Evolutionary conservation across 768 basidiomycete genomes (phyloP).

Genomic region (Mycena filopes): DNA sequence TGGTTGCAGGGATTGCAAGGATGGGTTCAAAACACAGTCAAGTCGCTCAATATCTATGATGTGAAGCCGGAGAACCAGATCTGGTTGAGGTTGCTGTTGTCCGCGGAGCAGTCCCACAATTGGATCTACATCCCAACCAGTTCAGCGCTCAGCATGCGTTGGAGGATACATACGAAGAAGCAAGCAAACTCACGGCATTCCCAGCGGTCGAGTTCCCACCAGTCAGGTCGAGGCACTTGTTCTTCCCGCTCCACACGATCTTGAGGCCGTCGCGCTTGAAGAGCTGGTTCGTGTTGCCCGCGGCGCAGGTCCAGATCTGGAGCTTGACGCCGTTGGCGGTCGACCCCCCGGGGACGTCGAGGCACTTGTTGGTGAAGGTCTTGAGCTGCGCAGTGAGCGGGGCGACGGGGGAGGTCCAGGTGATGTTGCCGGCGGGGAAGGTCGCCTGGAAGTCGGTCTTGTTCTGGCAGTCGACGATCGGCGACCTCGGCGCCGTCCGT

Average conservation of each 20-base stretch:
- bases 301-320: constrained; percentile 36
- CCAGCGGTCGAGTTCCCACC: constrained; percentile 11
- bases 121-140: constrained; percentile 1
- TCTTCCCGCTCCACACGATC: constrained; percentile 5
- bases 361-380: constrained; percentile 30
- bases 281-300: constrained; percentile 20
- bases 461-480: constrained; percentile 17
- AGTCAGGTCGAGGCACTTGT: constrained; percentile 24
- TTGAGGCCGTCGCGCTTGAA: not conserved
- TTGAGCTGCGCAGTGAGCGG: constrained; percentile 7
- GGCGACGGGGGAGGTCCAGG: constrained; percentile 18
- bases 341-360: constrained; percentile 36
- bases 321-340: constrained; percentile 39
- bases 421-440: constrained; percentile 25
- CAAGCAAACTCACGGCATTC: not conserved
- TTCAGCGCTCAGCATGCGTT: too few relatives aligned
- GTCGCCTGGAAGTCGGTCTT: constrained; percentile 18
- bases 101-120: constrained; percentile 7
- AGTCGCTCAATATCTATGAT: too few relatives aligned
- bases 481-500: constrained; percentile 14
- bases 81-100: constrained; percentile 13
- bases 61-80: not conserved
- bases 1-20: too few relatives aligned
- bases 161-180: not conserved
- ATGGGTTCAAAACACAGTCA: too few relatives aligned